Evolutionary conservation across 1,139 yeast species (phyloP), one percentile per base, ranked within the genome.

Genomic region (Taphrina sp.): DNA sequence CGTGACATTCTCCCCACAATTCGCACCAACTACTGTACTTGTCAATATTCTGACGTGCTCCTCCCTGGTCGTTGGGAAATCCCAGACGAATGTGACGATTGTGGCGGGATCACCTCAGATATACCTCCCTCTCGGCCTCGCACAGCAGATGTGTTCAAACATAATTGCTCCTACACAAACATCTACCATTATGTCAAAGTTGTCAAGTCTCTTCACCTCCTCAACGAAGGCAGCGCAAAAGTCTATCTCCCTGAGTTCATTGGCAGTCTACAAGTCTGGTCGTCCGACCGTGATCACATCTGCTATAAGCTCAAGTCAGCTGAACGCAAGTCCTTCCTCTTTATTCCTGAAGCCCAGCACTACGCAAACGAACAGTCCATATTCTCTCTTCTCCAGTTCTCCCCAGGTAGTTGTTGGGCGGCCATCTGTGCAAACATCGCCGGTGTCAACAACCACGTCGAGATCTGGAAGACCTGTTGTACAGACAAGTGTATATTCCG

Each of bases 21-120:
- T 42, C 24, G 42, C 56, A 5, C 14, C 45, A 16, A 51, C 51
- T 12, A 52, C 56, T 5, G 19, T 44, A 19, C 37, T 52, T 12
- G 56, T 52, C 20, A 36, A 52, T 20, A 37, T 52, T 8, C 29
- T 52, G 10, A 24, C 43, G 4, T 42, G 56, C 38, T 17, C 26
- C 12, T 42, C 43, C n/a, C 37, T 52, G n/a, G 16, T 37, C 17
- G 51, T 52, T 12, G 56, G 56, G 34, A 49, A 49, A 23, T 49
- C 54, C 2, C 14, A 29, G 7, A 39, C 46, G 14, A 47, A 44
- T 19, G 28, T 34, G 5, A 35, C 41, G 2, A 33, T 39, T 10
- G 41, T 39, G 14, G 14, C 46, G 2, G 54, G 54, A 23, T 16
- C 16, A 14, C 46, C 46, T 12, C 54, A 49, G 26, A 34, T 49